phyloP scores from a whole-genome alignment of 177 flowering plant genomes.

The Vitis hybrid region DNA sequence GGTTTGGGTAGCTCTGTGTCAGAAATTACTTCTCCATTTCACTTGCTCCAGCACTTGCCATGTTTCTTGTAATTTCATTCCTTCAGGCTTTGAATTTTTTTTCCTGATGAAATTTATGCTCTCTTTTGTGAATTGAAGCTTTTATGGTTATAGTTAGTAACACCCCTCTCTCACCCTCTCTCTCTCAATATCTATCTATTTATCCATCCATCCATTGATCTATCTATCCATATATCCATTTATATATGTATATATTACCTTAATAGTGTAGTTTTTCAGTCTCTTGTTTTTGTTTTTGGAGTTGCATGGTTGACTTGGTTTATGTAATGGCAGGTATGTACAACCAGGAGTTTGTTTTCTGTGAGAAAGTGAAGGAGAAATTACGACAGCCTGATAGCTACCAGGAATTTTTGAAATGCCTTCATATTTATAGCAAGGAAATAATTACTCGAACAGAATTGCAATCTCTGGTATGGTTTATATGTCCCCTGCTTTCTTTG shows the following conservation, averaged over 20 bases:
- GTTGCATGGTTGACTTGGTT: constrained; percentile 5
- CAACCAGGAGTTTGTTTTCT: constrained; percentile 55
- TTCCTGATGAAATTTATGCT: no score
- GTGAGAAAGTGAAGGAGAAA: constrained; percentile 84
- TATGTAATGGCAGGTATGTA: constrained; percentile 48
- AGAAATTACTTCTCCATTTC: no score
- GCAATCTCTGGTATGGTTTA: constrained; percentile 59
- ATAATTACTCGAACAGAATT: constrained; percentile 63
- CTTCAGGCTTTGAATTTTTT: no score
- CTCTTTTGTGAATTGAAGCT: no score
- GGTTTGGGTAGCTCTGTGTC: no score
- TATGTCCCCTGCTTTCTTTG: not conserved
- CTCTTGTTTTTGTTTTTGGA: not conserved
- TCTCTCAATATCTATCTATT: no score
- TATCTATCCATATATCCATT: no score
- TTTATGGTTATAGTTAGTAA: not conserved
- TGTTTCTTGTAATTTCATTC: no score
- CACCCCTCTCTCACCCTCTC: no score
- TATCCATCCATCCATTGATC: no score
- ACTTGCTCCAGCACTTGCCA: no score
- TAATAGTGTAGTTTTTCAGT: not conserved
- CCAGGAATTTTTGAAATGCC: constrained; percentile 74
- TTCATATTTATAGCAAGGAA: constrained; percentile 65
- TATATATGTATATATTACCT: not conserved
- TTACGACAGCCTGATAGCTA: constrained; percentile 51